Conservation (phyloP, 2,329 filamentous ascomycete genomes). For the Fusarium hostae region DNA sequence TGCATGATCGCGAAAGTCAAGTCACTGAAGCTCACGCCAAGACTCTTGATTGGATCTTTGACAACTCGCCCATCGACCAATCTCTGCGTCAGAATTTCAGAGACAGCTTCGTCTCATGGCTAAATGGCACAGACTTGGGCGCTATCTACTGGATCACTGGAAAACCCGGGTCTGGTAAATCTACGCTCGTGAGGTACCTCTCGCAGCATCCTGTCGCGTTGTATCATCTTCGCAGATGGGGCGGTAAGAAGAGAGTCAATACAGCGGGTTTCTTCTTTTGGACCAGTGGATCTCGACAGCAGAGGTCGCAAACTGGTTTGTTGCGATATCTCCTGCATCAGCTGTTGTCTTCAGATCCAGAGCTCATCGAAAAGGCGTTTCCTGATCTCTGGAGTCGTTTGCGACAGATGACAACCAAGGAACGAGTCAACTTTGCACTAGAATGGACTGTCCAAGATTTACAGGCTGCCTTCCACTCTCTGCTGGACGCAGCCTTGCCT, state of each 20-base stretch:
- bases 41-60: conserved; percentile 54
- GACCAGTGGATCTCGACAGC: conserved; percentile 53
- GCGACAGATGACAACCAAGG: conserved; percentile 7
- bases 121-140: not conserved
- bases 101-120: not conserved
- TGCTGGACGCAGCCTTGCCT: not conserved
- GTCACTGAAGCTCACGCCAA: conserved; percentile 45
- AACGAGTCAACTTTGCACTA: conserved; percentile 5
- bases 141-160: conserved; percentile 18
- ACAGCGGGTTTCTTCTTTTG: conserved; percentile 59
- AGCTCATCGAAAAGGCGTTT: not conserved
- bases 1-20: conserved; percentile 47
- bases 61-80: conserved; percentile 3
- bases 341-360: conserved; percentile 37
- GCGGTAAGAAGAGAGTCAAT: conserved; percentile 38
- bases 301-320: conserved; percentile 52
- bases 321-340: conserved; percentile 52
- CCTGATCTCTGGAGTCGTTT: conserved; percentile 3
- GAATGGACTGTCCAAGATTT: conserved; percentile 8
- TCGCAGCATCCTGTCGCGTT: conserved; percentile 37
- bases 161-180: conserved; percentile 57
- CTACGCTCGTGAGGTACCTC: conserved; percentile 56
- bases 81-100: not conserved
- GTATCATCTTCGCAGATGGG: conserved; percentile 43
- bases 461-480: not conserved